Conservation (phyloP, 176 grass and related monocot species). For the Phyllostachys edulis region DNA sequence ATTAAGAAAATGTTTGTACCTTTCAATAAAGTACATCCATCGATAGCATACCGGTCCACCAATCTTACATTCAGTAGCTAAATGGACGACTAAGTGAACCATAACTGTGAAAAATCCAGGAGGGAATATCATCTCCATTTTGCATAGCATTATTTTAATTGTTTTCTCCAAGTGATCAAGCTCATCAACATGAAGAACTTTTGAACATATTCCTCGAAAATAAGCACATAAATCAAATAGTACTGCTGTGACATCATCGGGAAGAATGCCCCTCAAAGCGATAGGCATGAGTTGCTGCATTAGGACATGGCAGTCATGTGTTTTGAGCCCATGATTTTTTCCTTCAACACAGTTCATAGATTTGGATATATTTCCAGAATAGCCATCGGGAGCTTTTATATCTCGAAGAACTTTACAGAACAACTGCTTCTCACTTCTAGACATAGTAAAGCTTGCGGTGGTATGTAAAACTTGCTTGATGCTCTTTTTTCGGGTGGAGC, state of each 20-base stretch:
- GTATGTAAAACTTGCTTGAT: slow-evolving; percentile 5
- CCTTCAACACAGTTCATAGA: neutral
- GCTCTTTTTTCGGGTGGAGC: neutral
- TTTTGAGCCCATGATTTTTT: neutral
- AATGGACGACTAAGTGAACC: no score
- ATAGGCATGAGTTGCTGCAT: neutral
- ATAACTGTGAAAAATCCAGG: neutral
- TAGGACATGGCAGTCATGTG: neutral
- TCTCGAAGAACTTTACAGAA: neutral
- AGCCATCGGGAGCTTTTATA: neutral
- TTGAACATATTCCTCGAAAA: slow-evolving; percentile 18
- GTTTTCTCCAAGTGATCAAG: neutral
- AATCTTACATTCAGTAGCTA: no score
- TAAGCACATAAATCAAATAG: neutral
- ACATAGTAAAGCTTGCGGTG: slow-evolving; percentile 17
- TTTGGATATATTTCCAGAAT: slow-evolving; percentile 20
- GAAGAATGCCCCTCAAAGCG: slow-evolving; percentile 20
- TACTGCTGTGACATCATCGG: neutral
- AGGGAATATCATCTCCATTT: slow-evolving; percentile 21
- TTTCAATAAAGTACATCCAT: slow-evolving; percentile 29
- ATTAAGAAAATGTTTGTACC: neutral
- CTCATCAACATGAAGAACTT: slow-evolving; percentile 21
- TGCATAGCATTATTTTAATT: neutral
- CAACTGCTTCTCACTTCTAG: neutral
- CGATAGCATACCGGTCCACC: neutral